Base-by-base conservation (phyloP, 2,329 filamentous ascomycete species). In the Rutstroemia sp. region DNA sequence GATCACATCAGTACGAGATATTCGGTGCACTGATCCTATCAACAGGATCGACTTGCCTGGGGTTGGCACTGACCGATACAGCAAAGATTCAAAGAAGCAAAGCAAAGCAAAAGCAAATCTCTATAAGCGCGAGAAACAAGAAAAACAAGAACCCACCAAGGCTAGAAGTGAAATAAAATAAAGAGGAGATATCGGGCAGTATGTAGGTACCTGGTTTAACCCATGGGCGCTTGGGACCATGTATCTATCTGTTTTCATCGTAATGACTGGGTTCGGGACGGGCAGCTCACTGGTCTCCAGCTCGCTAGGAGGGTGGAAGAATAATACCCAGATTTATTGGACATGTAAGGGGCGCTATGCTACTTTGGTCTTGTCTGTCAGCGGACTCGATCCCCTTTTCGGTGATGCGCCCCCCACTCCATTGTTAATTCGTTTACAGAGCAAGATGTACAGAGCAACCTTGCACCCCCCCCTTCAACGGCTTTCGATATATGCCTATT, bases 401-500 rank as follows among this genome's bases (percentile, higher is more conserved):
- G 57, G 50, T 63, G 49, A 56, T 48, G 56, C 37, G 56, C 61
- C 61, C 63, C 58, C 61, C 58, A 57, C 53, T 50, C 41, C 30
- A 34, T 34, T 34, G 30, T 34, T 34, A 34, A 34, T 34, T 34
- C 30, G 30, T 34, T 34, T 34, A 34, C 30, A 34, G 30, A 34
- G 10, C 27, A 50, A 57, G 59, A 46, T 46, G 62, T 58, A 48
- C 56, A 60, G 55, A 54, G 57, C 57, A 54, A 46, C 55, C 62
- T 57, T 51, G 52, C 51, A 34, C 12, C 30, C 30, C 30, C 30
- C 30, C 56, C 38, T 21, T 57, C 61, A 63, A 65, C 65, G 62
- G 61, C 62, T 64, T 62, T 54, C 51, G 60, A 64, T 64, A 63
- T 61, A 62, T 58, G 55, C 60, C 52, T 56, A 55, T 57, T 60